phyloP scores from a whole-genome alignment of 306 rosid species.

The Astragalus glycyphyllos region DNA sequence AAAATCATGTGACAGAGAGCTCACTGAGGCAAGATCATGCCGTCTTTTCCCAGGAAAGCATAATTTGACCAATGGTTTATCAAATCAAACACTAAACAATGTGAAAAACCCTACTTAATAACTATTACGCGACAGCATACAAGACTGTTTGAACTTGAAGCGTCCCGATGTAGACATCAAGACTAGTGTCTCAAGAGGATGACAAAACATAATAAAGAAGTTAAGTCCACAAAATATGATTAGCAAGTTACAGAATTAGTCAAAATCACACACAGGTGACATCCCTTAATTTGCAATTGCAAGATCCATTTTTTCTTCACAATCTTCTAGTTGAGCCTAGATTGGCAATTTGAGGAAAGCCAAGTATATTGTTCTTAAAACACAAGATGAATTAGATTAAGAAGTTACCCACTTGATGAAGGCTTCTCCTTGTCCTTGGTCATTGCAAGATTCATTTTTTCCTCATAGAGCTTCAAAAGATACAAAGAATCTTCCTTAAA shows the following conservation, averaged over 20 bases:
- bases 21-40: too few relatives aligned
- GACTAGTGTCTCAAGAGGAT: slow-evolving; percentile 6
- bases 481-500: neutral
- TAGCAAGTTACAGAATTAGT: neutral
- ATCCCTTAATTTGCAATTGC: neutral
- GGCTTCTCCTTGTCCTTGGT: neutral
- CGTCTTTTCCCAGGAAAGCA: neutral
- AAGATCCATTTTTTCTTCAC: neutral
- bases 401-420: neutral
- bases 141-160: neutral
- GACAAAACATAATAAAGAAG: neutral
- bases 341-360: neutral
- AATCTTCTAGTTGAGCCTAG: slow-evolving; percentile 3
- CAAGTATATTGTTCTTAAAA: neutral
- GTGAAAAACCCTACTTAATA: neutral
- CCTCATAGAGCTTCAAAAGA: slow-evolving; percentile 4
- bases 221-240: neutral
- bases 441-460: neutral
- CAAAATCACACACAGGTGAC: neutral
- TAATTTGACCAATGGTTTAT: neutral
- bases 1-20: too few relatives aligned
- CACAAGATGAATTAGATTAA: neutral
- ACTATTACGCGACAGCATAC: neutral
- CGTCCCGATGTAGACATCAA: neutral
- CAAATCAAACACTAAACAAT: neutral